Evolutionary conservation across 495 filamentous ascomycete genomes (phyloP), one percentile per base, ranked within the genome.

Genomic region (Hyphodiscus hymeniophilus): DNA sequence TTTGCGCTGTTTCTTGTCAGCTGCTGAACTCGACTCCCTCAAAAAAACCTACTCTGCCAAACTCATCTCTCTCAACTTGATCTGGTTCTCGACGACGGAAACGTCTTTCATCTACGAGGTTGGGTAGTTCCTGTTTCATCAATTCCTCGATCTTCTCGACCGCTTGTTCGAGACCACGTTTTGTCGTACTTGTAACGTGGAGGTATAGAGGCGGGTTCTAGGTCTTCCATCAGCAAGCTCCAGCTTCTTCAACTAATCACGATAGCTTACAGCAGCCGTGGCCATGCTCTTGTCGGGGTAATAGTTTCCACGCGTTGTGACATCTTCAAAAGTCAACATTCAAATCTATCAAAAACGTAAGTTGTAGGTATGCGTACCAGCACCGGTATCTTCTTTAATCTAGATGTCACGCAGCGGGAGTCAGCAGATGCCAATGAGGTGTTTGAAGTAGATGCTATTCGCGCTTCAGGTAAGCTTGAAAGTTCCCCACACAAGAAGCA

Each of bases 301-400:
- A 60, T 96, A 98, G 50, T 80, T 86, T 65, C 92, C 92, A 66
- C 91, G 84, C 33, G 92, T 96, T 18, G 92, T 97, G 76, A 98
- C 89, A 94, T 98, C 92, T 98, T 96, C 62, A 74, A 76, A 55
- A 63, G 68, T 77, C 68, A 71, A 70, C 62, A 72, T 59, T 48
- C 44, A 42, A 10, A 40, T 40, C 48, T 54, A 48, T 67, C 67
- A 65, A 66, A 74, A 63, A 66, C 64, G 65, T 66, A 59, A 64
- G 63, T 65, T 63, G 64, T 60, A 77, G 67, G 61, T 74, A 47
- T 72, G 83, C 92, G 82, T 98, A 98, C 92, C 92, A 75, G 92
- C 91, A 81, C 92, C 92, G 84, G 92, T 96, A 62, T 96, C 86
- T 73, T 97, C 90, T 86, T 95, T 94, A 58, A 98, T 98, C 92